Percentiles rank a stretch among this genome's conserved stretches.
These are phyloP conservation scores for Aquilaria sinensis DNA, from an alignment of 345 rosid genomes.

Conservation along the genomic window DNA sequence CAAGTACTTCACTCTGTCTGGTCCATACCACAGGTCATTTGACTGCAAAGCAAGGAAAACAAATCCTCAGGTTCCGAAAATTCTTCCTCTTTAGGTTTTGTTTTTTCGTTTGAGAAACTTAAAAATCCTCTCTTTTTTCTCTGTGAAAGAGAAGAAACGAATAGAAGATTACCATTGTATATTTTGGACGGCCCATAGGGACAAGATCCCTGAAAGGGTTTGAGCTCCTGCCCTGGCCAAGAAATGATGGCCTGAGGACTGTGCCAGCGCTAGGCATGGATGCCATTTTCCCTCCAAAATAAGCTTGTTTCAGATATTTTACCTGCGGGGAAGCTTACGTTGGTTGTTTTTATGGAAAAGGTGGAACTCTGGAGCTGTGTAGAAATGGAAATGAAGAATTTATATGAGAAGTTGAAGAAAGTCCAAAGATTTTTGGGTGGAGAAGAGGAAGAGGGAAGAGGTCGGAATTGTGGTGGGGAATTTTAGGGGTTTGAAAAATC, in stretches of 20 bases:
- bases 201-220: constrained; percentile 69
- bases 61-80: not conserved
- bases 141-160: not conserved
- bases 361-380: constrained; percentile 1
- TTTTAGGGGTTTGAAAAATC: constrained; percentile 15
- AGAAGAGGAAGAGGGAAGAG: constrained; percentile 17
- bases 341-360: not conserved
- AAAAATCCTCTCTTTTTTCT: no score
- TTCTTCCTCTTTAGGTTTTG: no score
- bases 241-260: constrained; percentile 55
- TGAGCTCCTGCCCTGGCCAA: constrained; percentile 54
- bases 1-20: constrained; percentile 90
- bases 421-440: constrained; percentile 6
- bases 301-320: constrained; percentile 11
- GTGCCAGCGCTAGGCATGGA: constrained; percentile 64
- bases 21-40: constrained; percentile 90
- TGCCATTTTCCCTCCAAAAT: constrained; percentile 27
- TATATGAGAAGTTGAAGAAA: constrained; percentile 2
- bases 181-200: constrained; percentile 55
- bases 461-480: constrained; percentile 32
- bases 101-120: no score
- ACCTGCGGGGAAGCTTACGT: not conserved
- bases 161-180: constrained; percentile 49
- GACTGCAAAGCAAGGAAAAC: constrained; percentile 28
- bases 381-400: constrained; percentile 12